A percentile compares a stretch with the other conserved stretches of the same genome.
phyloP scores from a whole-genome alignment of 2,329 filamentous ascomycete species.

The Sporothrix schenckii region DNA sequence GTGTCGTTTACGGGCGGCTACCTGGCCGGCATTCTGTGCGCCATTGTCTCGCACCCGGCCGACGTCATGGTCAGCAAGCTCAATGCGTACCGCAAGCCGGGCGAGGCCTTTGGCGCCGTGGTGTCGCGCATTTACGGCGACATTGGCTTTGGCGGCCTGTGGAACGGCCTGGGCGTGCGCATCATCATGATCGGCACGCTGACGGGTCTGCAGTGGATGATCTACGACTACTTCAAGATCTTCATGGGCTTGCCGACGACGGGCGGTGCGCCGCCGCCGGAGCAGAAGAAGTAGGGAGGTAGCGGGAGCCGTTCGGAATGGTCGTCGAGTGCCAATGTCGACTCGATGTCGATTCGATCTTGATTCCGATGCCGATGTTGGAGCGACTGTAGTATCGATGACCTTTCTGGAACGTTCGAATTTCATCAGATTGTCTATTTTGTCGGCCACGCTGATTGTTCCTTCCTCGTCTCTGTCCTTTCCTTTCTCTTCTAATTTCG shows the following conservation, averaged over 20 bases:
- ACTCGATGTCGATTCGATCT: not conserved
- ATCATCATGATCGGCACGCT: constrained; percentile 88
- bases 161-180: constrained; percentile 82
- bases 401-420: not conserved
- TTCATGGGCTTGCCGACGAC: constrained; percentile 86
- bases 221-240: constrained; percentile 90
- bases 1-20: constrained; percentile 86
- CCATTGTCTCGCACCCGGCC: constrained; percentile 76
- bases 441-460: not conserved
- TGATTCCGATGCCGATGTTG: too few species aligned
- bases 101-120: constrained; percentile 78
- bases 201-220: constrained; percentile 92
- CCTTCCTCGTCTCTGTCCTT: not conserved
- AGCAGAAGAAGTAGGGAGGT: constrained; percentile 50
- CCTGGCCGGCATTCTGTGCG: constrained; percentile 84
- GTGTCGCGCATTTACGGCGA: constrained; percentile 80
- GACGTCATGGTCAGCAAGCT: constrained; percentile 94
- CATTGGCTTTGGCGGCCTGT: constrained; percentile 84
- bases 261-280: constrained; percentile 60
- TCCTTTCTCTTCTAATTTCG: not conserved
- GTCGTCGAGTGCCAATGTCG: not conserved
- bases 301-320: not conserved
- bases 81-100: constrained; percentile 74
- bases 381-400: too few species aligned
- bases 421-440: not conserved